These are phyloP conservation scores for Copromyces sp. DNA, from an alignment of 495 filamentous ascomycete species.

Conservation along the genomic window DNA sequence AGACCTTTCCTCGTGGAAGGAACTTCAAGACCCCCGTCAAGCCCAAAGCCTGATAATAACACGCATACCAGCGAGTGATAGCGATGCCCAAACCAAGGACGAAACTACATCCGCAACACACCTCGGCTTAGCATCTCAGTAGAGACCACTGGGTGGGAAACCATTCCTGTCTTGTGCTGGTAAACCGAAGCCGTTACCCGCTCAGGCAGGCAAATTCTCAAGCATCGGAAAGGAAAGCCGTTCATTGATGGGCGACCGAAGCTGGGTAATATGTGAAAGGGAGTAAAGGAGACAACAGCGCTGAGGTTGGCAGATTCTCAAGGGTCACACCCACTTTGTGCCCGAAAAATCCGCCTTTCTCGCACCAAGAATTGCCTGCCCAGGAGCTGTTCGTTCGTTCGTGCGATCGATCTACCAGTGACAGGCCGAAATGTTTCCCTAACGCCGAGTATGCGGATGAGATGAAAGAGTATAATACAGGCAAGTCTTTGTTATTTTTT, in stretches of 20 bases:
- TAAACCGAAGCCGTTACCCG: background rate
- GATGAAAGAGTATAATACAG: slow-evolving; percentile 35
- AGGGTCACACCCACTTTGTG: slow-evolving; percentile 19
- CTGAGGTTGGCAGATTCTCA: slow-evolving; percentile 19
- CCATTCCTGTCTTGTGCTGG: background rate
- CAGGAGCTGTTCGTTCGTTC: slow-evolving; percentile 19
- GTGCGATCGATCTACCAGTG: slow-evolving; percentile 34
- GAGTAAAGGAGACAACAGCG: slow-evolving; percentile 38
- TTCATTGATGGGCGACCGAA: background rate
- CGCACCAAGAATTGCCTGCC: slow-evolving; percentile 27
- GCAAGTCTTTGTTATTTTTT: slow-evolving; percentile 34
- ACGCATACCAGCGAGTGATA: background rate
- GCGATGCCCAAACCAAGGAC: background rate
- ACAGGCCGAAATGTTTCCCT: slow-evolving; percentile 30
- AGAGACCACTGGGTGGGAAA: background rate
- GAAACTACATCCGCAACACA: background rate
- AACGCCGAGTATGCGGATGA: slow-evolving; percentile 44
- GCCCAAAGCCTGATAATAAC: background rate
- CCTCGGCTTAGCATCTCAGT: background rate
- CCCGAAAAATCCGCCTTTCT: slow-evolving; percentile 24
- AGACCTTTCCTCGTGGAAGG: background rate
- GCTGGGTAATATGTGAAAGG: slow-evolving; percentile 5
- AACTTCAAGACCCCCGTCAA: background rate
- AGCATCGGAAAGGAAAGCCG: background rate
- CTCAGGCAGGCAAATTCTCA: background rate